These are phyloP conservation scores for Eucalyptus globulus DNA, from an alignment of 345 rosid genomes.

Conservation along the genomic window DNA sequence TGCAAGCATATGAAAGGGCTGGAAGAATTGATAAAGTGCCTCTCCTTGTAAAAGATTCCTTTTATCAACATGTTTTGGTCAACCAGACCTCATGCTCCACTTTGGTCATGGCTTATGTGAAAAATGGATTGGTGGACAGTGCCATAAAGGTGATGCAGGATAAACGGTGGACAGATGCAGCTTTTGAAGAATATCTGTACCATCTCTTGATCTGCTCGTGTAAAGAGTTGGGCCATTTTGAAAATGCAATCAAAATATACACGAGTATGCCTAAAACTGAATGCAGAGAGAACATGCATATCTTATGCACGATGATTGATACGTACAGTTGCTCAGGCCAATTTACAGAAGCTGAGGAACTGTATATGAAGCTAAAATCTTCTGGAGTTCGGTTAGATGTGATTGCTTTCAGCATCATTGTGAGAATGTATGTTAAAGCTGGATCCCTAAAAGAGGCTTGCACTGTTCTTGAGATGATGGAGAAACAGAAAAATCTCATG, in stretches of 20 bases:
- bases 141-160: conserved; percentile 50
- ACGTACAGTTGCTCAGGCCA: conserved; percentile 40
- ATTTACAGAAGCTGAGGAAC: conserved; percentile 49
- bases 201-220: conserved; percentile 82
- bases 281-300: conserved; percentile 54
- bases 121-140: conserved; percentile 53
- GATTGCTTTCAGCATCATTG: conserved; percentile 65
- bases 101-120: conserved; percentile 74
- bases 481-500: conserved; percentile 38
- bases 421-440: conserved; percentile 74
- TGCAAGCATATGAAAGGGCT: conserved; percentile 67
- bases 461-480: conserved; percentile 59
- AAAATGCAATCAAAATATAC: conserved; percentile 56
- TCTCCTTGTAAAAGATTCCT: conserved; percentile 41
- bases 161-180: conserved; percentile 62
- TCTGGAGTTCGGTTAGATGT: conserved; percentile 50
- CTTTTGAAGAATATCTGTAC: conserved; percentile 71
- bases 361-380: conserved; percentile 55
- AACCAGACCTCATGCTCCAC: conserved; percentile 81
- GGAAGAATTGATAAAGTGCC: conserved; percentile 57
- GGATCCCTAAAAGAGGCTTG: conserved; percentile 70
- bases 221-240: conserved; percentile 57
- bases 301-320: conserved; percentile 73
- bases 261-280: conserved; percentile 21
- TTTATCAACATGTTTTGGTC: conserved; percentile 46